Conservation (phyloP, 208 protist genomes). For the Trypanosoma rangeli region DNA sequence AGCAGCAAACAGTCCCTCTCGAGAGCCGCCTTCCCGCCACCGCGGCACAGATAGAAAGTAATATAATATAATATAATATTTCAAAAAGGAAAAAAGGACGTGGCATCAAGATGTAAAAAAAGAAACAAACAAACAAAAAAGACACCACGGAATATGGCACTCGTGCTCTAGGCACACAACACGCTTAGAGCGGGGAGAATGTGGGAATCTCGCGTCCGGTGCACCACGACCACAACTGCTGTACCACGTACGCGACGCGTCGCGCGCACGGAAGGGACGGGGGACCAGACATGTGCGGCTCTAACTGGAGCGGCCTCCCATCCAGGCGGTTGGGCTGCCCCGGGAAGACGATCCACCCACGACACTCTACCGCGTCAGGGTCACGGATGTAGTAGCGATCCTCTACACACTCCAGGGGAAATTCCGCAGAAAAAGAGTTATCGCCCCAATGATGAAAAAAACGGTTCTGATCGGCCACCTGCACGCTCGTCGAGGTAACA, state of each 20-base stretch:
- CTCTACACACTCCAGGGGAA: conserved; percentile 41
- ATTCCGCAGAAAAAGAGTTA: conserved; percentile 48
- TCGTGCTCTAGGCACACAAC: neutral
- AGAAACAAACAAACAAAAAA: conserved; percentile 26
- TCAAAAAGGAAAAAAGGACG: neutral
- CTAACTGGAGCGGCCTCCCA: neutral
- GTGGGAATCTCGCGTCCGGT: conserved; percentile 2
- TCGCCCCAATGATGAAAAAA: conserved; percentile 73
- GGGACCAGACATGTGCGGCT: conserved; percentile 16
- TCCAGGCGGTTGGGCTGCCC: conserved; percentile 19
- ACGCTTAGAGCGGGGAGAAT: conserved; percentile 1
- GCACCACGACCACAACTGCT: conserved; percentile 24
- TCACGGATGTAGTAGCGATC: conserved; percentile 64
- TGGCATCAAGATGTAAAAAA: conserved; percentile 17
- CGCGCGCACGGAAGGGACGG: neutral
- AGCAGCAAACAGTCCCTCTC: neutral
- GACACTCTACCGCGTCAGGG: conserved; percentile 51
- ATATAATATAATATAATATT: neutral
- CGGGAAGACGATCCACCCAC: conserved; percentile 54
- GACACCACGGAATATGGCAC: neutral
- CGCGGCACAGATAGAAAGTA: neutral
- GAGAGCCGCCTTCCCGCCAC: too few relatives aligned
- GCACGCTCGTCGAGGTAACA: conserved; percentile 45
- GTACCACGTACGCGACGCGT: conserved; percentile 16
- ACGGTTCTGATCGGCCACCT: conserved; percentile 81